Base-by-base conservation (phyloP, 345 rosid genomes). In the Leavenworthia alabamica region DNA sequence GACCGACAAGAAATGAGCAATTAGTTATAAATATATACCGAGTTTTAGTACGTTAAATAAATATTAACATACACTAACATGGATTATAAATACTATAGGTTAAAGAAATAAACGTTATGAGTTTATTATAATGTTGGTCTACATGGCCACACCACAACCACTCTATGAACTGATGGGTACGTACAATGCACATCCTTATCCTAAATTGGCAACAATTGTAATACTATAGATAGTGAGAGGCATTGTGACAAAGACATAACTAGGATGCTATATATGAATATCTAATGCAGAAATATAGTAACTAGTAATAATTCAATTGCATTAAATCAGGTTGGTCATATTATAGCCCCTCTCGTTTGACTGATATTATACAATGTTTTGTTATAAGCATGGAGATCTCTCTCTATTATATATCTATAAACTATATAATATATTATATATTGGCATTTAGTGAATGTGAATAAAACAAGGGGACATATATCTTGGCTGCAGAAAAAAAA, bases 301-400 rank as follows among this genome's bases (percentile, higher is more conserved):
- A 36, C 15, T 36, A 36, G 16, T 36, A 70, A 69, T 36, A 60
- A 52, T 53, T 13, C 24, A 23, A 35, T 19, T n/a, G 62, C 67
- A 60, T 60, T 68, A 43, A 68, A 43, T 52, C 67, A 44, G 32
- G 62, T 60, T 69, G 67, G 73, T 60, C 49, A 47, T 20, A 20
- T 20, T 20, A 20, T 61, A 60, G 62, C 14, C 45, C 44, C 46
- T 60, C 67, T 52, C 56, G 16, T 26, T 42, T 44, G 67, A 53
- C 73, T 49, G 14, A 54, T 41, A 46, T 14, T 13, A 3, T 37
- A 36, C 35, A 28, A n/a, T 17, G 16, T 16, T 47, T 45, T 64
- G 53, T 14, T 11, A 58, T 17, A 17, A 42, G 49, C 37, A 43
- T 32, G 19, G 46, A 54, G 24, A 14, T 48, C 17, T 48, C 33